Evolutionary conservation across 1,284 basidiomycete species (phyloP), one percentile per base, ranked within the genome.

Genomic region (Malassezia sympodialis): DNA sequence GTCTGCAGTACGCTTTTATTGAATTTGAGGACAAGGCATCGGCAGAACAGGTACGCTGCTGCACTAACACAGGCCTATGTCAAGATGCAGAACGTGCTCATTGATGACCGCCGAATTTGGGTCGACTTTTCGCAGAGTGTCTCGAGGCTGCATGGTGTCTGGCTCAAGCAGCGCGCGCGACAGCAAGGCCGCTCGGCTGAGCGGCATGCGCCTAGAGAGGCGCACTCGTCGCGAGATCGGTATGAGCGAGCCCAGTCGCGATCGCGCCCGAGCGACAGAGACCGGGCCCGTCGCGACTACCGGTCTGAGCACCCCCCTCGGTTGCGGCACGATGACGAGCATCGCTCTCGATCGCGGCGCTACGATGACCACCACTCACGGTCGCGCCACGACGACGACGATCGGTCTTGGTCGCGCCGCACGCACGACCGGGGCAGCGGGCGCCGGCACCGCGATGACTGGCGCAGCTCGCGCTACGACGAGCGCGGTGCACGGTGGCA

Each of bases 51-150:
- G 88, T 88, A 59, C 56, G 79, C 64, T 26, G 2, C 7, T 10
- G 7, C 23, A 8, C 27, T 24, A 23, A n/a, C 19, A 3, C 47
- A 63, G 84, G 93, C 90, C 14, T 99, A 98, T 76, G 91, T 96
- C 79, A 98, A 96, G 76, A 99, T 99, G 93, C 93, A 98, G 76
- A 96, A 96, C 69, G 93, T 98, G 0, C 79, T 99, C 8, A 87
- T 99, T n/a, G 93, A 99, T 74, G 94, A 99, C 76, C 82, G 91
- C 15, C 82, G 94, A 19, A 98, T 99, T 73, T 96, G 93, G 87
- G 93, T 99, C 60, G 91, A 96, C 77, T 96, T 96, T 48, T 76
- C 72, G 10, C 77, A 78, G 62, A 93, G 89, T 27, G 94, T 99
- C 7, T 78, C 79, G 34, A 79, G 80, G 63, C 76, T 82, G 64